phyloP scores from a whole-genome alignment of 2,329 filamentous ascomycete genomes.

The Clonostachys sp. region DNA sequence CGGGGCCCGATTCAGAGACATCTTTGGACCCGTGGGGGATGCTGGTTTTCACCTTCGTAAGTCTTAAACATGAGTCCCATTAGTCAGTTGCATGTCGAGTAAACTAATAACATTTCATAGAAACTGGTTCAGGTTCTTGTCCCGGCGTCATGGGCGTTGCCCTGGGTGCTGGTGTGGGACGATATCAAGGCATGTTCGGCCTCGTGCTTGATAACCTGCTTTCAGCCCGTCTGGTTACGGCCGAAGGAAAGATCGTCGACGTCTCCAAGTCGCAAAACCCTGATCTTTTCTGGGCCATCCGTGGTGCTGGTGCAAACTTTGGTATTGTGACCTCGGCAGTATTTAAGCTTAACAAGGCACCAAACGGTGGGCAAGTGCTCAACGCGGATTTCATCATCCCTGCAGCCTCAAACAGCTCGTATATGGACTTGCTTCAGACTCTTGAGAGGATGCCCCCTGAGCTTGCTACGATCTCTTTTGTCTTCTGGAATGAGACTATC shows the following conservation, averaged over 20 bases:
- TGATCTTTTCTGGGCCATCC: constrained; percentile 40
- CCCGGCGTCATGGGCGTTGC: constrained; percentile 34
- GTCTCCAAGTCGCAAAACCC: constrained; percentile 27
- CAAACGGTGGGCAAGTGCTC: not conserved
- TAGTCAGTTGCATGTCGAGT: not conserved
- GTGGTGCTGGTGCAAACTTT: constrained; percentile 49
- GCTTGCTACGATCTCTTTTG: not conserved
- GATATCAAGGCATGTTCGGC: constrained; percentile 43
- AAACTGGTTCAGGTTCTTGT: constrained; percentile 28
- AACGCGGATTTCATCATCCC: not conserved
- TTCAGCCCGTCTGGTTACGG: constrained; percentile 41
- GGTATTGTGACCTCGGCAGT: constrained; percentile 34
- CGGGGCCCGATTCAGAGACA: constrained; percentile 4
- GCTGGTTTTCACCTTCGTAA: not conserved
- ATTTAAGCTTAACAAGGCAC: constrained; percentile 11
- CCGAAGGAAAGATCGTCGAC: constrained; percentile 31
- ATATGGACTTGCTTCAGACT: not conserved
- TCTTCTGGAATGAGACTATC: not conserved
- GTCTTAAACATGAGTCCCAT: not conserved
- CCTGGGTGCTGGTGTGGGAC: constrained; percentile 49
- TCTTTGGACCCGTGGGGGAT: not conserved
- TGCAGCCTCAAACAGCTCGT: not conserved
- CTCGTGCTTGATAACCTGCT: constrained; percentile 44
- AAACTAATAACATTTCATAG: not conserved
- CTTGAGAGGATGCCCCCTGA: not conserved